Conservation (phyloP, 495 filamentous ascomycete genomes). For the Neurospora cerealis region DNA sequence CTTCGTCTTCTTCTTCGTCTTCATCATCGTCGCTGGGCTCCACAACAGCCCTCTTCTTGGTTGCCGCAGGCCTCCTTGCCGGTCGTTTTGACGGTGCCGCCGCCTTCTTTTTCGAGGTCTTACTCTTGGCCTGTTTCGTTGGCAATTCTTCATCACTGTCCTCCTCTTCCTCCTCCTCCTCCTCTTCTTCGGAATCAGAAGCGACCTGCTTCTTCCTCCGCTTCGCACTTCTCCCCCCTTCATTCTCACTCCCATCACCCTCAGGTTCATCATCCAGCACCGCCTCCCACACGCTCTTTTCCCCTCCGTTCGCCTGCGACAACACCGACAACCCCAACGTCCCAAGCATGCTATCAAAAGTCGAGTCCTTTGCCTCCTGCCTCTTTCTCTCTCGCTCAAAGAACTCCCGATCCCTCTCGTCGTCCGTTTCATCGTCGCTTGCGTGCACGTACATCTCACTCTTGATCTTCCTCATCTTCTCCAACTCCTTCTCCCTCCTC, state of each 20-base stretch:
- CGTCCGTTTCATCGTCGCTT: constrained; percentile 72
- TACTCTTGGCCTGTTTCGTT: constrained; percentile 2
- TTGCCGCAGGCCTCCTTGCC: neutral
- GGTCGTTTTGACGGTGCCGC: neutral
- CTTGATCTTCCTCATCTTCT: constrained; percentile 69
- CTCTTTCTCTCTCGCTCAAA: constrained; percentile 54
- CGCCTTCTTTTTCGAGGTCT: neutral
- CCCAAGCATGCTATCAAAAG: constrained; percentile 13
- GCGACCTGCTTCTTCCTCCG: constrained; percentile 2
- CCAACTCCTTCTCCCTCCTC: constrained; percentile 47
- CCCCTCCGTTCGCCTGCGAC: neutral
- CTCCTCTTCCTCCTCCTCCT: constrained; percentile 12
- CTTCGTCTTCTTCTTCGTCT: constrained; percentile 13
- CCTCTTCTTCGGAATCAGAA: constrained; percentile 7
- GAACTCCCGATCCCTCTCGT: constrained; percentile 56
- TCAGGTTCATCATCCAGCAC: constrained; percentile 4
- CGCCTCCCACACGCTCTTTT: constrained; percentile 6
- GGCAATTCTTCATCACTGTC: constrained; percentile 15
- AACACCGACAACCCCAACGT: constrained; percentile 3
- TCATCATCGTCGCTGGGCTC: constrained; percentile 15
- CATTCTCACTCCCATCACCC: constrained; percentile 2
- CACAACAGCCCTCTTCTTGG: constrained; percentile 1
- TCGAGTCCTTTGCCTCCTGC: constrained; percentile 19
- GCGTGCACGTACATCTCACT: constrained; percentile 68
- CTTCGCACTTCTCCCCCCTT: neutral